These are phyloP conservation scores for Chiua virens DNA, from an alignment of 768 basidiomycete genomes.

Conservation along the genomic window DNA sequence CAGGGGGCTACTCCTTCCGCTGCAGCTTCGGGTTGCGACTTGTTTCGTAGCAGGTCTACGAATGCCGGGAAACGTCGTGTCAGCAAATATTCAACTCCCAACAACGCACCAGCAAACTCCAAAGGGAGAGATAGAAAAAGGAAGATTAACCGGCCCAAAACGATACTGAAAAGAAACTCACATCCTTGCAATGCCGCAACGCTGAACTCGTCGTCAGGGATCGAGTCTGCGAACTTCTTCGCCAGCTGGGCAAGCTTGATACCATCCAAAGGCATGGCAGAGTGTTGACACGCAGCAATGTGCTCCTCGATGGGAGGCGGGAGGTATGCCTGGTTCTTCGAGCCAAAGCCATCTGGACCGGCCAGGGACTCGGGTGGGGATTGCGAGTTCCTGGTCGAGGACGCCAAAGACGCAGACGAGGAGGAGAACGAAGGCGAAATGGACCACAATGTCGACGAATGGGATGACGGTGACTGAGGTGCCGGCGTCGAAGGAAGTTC, in stretches of 20 bases:
- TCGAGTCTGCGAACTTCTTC: constrained; percentile 73
- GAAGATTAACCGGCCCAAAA: constrained; percentile 1
- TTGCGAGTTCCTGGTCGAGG: constrained; percentile 30
- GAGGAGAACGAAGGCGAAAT: constrained; percentile 47
- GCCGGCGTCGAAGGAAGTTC: constrained; percentile 41
- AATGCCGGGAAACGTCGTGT: constrained; percentile 9
- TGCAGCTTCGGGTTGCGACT: constrained; percentile 77
- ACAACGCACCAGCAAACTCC: constrained; percentile 22
- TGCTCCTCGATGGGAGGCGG: constrained; percentile 66
- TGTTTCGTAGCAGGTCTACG: constrained; percentile 78
- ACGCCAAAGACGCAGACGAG: constrained; percentile 39
- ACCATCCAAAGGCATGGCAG: constrained; percentile 64
- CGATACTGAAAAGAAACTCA: constrained; percentile 43
- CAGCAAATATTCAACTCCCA: constrained; percentile 25
- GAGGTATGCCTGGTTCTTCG: constrained; percentile 57
- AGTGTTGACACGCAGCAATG: constrained; percentile 57
- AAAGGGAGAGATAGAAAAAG: constrained; percentile 15
- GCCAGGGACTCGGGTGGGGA: constrained; percentile 20
- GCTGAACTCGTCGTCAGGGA: constrained; percentile 86
- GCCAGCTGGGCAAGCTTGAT: constrained; percentile 67
- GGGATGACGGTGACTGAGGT: constrained; percentile 42
- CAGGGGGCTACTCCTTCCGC: constrained; percentile 65
- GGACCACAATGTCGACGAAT: constrained; percentile 48
- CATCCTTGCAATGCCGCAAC: constrained; percentile 91
- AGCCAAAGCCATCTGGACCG: constrained; percentile 40